Evolutionary conservation across 2,329 filamentous ascomycete species (phyloP).

Genomic region (Aspergillus ruber): DNA sequence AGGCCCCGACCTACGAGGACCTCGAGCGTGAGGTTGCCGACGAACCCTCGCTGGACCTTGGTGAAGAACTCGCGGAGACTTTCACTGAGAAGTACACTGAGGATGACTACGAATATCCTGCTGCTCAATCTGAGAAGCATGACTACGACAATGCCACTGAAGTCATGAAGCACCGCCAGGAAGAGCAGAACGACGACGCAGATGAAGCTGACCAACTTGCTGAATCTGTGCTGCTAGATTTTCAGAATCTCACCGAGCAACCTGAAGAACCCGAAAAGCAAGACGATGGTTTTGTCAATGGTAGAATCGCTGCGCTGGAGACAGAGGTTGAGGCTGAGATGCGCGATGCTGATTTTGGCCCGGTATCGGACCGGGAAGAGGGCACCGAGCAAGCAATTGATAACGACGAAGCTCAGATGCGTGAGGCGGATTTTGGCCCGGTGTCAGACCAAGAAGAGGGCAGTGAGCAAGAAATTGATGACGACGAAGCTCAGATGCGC

Average conservation of each 20-base stretch:
- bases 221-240: neutral
- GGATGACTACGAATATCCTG: neutral
- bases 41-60: neutral
- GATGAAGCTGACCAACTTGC: slow-evolving; percentile 6
- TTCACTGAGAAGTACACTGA: neutral
- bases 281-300: neutral
- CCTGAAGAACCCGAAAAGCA: neutral
- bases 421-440: neutral
- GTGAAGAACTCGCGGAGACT: neutral
- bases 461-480: too few relatives aligned
- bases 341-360: neutral
- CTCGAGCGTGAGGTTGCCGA: neutral
- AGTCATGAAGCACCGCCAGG: neutral
- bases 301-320: neutral
- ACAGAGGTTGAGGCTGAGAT: neutral
- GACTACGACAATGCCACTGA: neutral
- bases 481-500: neutral
- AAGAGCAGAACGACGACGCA: slow-evolving; percentile 11
- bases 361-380: too few relatives aligned
- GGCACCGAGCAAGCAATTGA: too few relatives aligned
- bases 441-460: too few relatives aligned
- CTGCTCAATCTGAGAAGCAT: neutral
- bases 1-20: neutral
- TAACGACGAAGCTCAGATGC: neutral
- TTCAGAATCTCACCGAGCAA: neutral